Percentiles rank a stretch among this genome's conserved stretches.
Evolutionary conservation across 805 yeast genomes (phyloP).

Genomic region (Ogataea nitratoaversa): DNA sequence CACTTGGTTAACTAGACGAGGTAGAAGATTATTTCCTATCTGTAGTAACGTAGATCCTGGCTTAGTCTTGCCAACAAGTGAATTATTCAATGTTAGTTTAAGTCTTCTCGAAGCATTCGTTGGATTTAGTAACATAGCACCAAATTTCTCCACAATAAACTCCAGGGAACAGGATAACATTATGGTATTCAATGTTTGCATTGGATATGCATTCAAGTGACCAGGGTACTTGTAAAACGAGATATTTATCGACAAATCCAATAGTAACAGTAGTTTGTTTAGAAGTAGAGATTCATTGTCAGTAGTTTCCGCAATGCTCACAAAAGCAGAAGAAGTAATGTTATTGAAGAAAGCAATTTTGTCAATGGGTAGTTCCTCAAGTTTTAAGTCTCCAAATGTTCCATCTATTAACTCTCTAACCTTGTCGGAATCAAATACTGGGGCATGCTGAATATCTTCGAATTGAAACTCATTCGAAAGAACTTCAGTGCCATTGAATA

Average conservation of each 20-base stretch:
- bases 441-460: slow-evolving; percentile 1
- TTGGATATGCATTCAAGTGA: slow-evolving; percentile 16
- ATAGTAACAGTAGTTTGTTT: slow-evolving; percentile 9
- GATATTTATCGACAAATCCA: slow-evolving; percentile 22
- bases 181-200: slow-evolving; percentile 25
- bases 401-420: slow-evolving; percentile 1
- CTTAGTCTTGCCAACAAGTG: slow-evolving; percentile 26
- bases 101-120: slow-evolving; percentile 13
- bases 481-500: slow-evolving; percentile 3
- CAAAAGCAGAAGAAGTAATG: slow-evolving; percentile 6
- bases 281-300: slow-evolving; percentile 4
- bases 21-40: slow-evolving; percentile 24
- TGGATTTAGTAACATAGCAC: slow-evolving; percentile 16
- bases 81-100: slow-evolving; percentile 21
- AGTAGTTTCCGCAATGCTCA: neutral
- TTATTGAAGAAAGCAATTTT: slow-evolving; percentile 13
- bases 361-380: slow-evolving; percentile 11
- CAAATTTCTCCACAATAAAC: slow-evolving; percentile 19
- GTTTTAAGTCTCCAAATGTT: slow-evolving; percentile 2
- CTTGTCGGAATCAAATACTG: slow-evolving; percentile 1
- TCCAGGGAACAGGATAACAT: slow-evolving; percentile 18
- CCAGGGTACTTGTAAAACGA: slow-evolving; percentile 9
- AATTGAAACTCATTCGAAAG: neutral
- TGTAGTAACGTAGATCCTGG: slow-evolving; percentile 31
- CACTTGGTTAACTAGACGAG: slow-evolving; percentile 16